These are phyloP conservation scores for Magnusiomyces fungicola DNA, from an alignment of 1,139 yeast species.

Conservation along the genomic window DNA sequence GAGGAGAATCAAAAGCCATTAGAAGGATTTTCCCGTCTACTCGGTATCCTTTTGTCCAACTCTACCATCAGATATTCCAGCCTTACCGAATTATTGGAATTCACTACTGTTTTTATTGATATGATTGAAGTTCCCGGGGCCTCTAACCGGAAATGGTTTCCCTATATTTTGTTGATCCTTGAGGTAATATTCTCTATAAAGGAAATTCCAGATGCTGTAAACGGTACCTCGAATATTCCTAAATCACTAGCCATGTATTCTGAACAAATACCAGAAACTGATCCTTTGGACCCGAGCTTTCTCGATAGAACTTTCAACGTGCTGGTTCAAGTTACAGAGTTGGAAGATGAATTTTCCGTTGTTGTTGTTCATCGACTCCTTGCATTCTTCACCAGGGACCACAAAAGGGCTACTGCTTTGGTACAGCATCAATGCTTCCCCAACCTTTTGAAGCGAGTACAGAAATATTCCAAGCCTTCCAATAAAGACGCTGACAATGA, in stretches of 20 bases:
- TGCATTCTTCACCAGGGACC: slow-evolving; percentile 46
- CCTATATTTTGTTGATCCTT: slow-evolving; percentile 28
- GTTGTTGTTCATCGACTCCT: slow-evolving; percentile 46
- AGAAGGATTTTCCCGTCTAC: slow-evolving; percentile 42
- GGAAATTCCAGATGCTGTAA: slow-evolving; percentile 18
- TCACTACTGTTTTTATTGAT: slow-evolving; percentile 29
- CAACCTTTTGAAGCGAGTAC: slow-evolving; percentile 28
- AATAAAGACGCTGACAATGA: slow-evolving; percentile 1
- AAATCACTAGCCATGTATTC: not conserved
- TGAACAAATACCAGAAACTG: slow-evolving; percentile 10
- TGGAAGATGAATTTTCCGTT: slow-evolving; percentile 43
- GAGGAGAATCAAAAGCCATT: slow-evolving; percentile 30
- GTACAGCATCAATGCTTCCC: slow-evolving; percentile 39
- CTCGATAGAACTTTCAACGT: slow-evolving; percentile 39
- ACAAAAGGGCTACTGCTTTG: slow-evolving; percentile 36
- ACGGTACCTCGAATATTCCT: slow-evolving; percentile 1
- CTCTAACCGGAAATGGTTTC: slow-evolving; percentile 25
- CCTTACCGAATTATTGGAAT: slow-evolving; percentile 35
- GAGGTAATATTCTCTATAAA: slow-evolving; percentile 25
- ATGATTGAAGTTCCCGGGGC: slow-evolving; percentile 21
- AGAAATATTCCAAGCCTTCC: slow-evolving; percentile 24
- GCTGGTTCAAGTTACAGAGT: slow-evolving; percentile 36
- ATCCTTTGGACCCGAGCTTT: slow-evolving; percentile 29
- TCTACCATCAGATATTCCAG: slow-evolving; percentile 36
- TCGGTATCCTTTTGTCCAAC: slow-evolving; percentile 42